Percentiles rank a stretch among this genome's conserved stretches.
Evolutionary conservation across 106 monocot species (phyloP).

Genomic region (Apostasia shenzhenica): DNA sequence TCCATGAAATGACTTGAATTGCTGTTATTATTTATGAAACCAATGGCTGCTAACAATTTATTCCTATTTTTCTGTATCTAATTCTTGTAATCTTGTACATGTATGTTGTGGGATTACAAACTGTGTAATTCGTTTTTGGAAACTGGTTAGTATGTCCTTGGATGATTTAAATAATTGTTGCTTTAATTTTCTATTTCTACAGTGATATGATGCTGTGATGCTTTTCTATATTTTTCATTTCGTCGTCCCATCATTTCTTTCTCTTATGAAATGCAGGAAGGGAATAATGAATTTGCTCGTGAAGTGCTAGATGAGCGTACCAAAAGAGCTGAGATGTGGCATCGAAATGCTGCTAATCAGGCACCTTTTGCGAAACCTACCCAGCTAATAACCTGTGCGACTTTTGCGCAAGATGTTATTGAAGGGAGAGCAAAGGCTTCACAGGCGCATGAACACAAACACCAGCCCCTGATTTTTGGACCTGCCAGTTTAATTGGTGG

Average conservation of each 20-base stretch:
- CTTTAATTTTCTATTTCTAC: too few relatives aligned
- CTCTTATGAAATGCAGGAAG: conserved; percentile 42
- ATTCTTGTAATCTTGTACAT: too few relatives aligned
- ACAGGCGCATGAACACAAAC: conserved; percentile 77
- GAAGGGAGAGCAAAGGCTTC: conserved; percentile 83
- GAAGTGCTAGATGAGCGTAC: conserved; percentile 73
- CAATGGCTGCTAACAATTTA: too few relatives aligned
- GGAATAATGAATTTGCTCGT: conserved; percentile 47
- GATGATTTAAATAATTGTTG: too few relatives aligned
- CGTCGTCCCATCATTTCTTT: background rate
- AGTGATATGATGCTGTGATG: too few relatives aligned
- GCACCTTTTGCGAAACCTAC: conserved; percentile 61
- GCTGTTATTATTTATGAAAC: too few relatives aligned
- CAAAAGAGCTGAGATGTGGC: conserved; percentile 69
- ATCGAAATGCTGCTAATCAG: conserved; percentile 45
- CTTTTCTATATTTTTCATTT: background rate
- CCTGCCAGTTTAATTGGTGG: conserved; percentile 76
- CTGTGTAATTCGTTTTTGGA: too few relatives aligned
- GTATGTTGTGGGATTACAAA: too few relatives aligned
- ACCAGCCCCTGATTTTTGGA: conserved; percentile 90
- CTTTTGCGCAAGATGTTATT: conserved; percentile 98
- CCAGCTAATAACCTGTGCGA: conserved; percentile 87
- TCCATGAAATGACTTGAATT: too few relatives aligned
- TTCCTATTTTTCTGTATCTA: too few relatives aligned
- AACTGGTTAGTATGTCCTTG: too few relatives aligned